These are phyloP conservation scores for Ogataea hybrid DNA, from an alignment of 1,139 yeast genomes.

Conservation along the genomic window DNA sequence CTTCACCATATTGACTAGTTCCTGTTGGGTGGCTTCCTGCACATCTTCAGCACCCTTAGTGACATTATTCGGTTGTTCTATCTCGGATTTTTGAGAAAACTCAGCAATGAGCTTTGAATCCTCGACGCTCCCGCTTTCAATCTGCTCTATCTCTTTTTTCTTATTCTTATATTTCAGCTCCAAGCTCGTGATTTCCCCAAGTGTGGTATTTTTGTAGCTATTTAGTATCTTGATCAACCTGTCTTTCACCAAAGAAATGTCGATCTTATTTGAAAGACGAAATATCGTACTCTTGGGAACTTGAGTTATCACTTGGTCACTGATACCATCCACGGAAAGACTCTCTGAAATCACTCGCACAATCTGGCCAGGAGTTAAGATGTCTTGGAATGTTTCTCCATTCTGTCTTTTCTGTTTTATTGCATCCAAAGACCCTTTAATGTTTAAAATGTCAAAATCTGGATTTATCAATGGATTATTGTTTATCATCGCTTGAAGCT, in stretches of 20 bases:
- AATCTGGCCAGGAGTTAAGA: conserved; percentile 30
- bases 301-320: conserved; percentile 31
- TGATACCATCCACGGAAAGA: conserved; percentile 27
- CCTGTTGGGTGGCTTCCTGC: conserved; percentile 4
- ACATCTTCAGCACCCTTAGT: background rate
- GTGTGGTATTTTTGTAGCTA: conserved; percentile 31
- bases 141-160: conserved; percentile 28
- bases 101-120: conserved; percentile 30
- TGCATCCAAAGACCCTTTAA: conserved; percentile 24
- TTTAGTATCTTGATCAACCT: conserved; percentile 32
- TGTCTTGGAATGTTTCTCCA: conserved; percentile 18
- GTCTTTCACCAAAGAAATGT: conserved; percentile 31
- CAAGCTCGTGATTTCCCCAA: conserved; percentile 30
- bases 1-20: conserved; percentile 5
- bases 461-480: conserved; percentile 34
- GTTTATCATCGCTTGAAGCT: conserved; percentile 34
- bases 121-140: conserved; percentile 32
- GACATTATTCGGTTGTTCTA: background rate
- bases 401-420: conserved; percentile 21
- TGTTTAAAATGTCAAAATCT: conserved; percentile 32
- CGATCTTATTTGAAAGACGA: conserved; percentile 29
- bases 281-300: conserved; percentile 33
- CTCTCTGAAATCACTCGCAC: conserved; percentile 35
- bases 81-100: conserved; percentile 11
- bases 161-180: conserved; percentile 28